Percentiles rank a stretch among this genome's conserved stretches.
phyloP scores from a whole-genome alignment of 1,139 yeast species.

The Dujonia santamariae region DNA sequence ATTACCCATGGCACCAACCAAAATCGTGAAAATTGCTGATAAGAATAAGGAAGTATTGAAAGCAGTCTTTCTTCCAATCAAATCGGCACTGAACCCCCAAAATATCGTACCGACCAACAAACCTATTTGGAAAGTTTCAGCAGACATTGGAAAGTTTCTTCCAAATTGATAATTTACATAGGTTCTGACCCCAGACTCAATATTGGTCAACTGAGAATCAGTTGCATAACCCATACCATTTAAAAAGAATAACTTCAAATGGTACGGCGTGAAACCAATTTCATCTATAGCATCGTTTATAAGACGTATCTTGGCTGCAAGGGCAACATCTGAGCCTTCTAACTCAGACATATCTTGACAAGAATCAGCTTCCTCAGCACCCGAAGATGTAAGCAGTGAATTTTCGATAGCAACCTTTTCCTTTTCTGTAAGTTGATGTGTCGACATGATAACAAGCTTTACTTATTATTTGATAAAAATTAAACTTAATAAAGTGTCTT shows the following conservation, averaged over 20 bases:
- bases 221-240: constrained; percentile 66
- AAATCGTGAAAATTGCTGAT: constrained; percentile 48
- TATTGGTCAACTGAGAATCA: constrained; percentile 53
- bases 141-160: constrained; percentile 28
- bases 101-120: constrained; percentile 54
- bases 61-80: constrained; percentile 55
- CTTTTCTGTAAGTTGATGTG: too few relatives aligned
- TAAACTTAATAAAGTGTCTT: too few relatives aligned
- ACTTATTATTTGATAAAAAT: too few relatives aligned
- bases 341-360: constrained; percentile 25
- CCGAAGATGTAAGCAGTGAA: too few relatives aligned
- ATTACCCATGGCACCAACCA: constrained; percentile 50
- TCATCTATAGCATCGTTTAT: constrained; percentile 34
- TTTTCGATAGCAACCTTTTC: too few relatives aligned
- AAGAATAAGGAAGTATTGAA: constrained; percentile 53
- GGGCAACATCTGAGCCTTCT: constrained; percentile 23
- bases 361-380: too few relatives aligned
- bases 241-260: constrained; percentile 35
- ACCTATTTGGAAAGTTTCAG: constrained; percentile 35
- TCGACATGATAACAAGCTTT: too few relatives aligned
- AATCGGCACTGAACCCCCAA: constrained; percentile 60
- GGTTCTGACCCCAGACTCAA: constrained; percentile 35
- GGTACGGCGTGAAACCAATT: constrained; percentile 36
- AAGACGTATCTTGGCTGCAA: constrained; percentile 25
- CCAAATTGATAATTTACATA: constrained; percentile 43